Evolutionary conservation across 83 land plant species (phyloP).

Genomic region (Picea mariana): DNA sequence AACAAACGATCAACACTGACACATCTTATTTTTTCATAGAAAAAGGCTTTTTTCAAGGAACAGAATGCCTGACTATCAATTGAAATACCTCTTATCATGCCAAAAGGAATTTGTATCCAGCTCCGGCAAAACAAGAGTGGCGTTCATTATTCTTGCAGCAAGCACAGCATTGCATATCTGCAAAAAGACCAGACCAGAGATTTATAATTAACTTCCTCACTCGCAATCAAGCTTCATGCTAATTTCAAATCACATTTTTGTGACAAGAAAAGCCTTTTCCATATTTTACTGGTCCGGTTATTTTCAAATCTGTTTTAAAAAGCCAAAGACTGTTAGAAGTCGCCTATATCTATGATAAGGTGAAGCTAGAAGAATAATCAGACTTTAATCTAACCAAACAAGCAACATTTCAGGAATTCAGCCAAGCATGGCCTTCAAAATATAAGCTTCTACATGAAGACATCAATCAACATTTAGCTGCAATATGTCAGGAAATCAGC

Average conservation of each 20-base stretch:
- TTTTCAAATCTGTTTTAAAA: neutral
- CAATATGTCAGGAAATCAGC: too few relatives aligned
- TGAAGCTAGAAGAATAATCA: neutral
- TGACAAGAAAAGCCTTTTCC: neutral
- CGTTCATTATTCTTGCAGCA: slow-evolving; percentile 97
- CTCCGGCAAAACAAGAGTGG: slow-evolving; percentile 91
- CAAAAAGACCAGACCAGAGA: slow-evolving; percentile 11
- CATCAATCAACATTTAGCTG: too few relatives aligned
- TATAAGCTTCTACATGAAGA: neutral
- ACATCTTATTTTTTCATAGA: too few relatives aligned
- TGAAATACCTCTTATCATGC: slow-evolving; percentile 97
- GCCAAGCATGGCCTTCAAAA: neutral
- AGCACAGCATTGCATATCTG: slow-evolving; percentile 99
- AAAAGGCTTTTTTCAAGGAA: too few relatives aligned
- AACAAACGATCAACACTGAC: too few relatives aligned
- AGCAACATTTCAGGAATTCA: neutral
- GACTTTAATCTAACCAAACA: neutral
- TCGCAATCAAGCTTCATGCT: neutral
- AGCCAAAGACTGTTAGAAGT: neutral
- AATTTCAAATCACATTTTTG: neutral
- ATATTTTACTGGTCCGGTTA: neutral
- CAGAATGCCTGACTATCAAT: too few relatives aligned
- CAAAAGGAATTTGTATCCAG: slow-evolving; percentile 95
- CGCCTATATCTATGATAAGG: neutral
- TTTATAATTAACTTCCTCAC: neutral